Percentiles rank a stretch among this genome's conserved stretches.
These are phyloP conservation scores for Phoma herbarum DNA, from an alignment of 2,329 filamentous ascomycete genomes.

Conservation along the genomic window DNA sequence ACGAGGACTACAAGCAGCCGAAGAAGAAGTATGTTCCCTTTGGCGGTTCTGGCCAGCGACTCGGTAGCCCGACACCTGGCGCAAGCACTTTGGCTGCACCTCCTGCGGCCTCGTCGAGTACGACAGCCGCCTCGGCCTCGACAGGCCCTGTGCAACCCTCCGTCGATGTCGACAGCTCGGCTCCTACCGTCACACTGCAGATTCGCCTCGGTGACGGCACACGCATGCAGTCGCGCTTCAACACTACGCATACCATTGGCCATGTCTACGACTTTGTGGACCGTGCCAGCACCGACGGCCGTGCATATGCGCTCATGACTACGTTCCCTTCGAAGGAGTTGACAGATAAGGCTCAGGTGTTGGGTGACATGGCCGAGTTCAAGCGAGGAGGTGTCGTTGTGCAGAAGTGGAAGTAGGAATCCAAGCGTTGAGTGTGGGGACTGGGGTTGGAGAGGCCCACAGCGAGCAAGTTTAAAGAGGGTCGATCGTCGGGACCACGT, in stretches of 20 bases:
- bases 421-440: slow-evolving; percentile 2
- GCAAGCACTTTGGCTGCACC: slow-evolving; percentile 49
- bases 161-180: slow-evolving; percentile 68
- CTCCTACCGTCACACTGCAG: slow-evolving; percentile 74
- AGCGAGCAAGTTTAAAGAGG: slow-evolving; percentile 9
- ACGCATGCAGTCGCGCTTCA: slow-evolving; percentile 80
- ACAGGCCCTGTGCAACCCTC: slow-evolving; percentile 53
- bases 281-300: slow-evolving; percentile 67
- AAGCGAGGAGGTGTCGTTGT: slow-evolving; percentile 64
- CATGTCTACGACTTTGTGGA: slow-evolving; percentile 80
- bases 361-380: slow-evolving; percentile 60
- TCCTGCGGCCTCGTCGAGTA: slow-evolving; percentile 45
- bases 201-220: slow-evolving; percentile 82
- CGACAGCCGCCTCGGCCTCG: slow-evolving; percentile 36
- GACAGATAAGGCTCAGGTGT: slow-evolving; percentile 66
- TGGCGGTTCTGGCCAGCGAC: slow-evolving; percentile 72
- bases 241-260: slow-evolving; percentile 78
- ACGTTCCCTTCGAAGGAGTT: slow-evolving; percentile 86
- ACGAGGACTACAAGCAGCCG: slow-evolving; percentile 75
- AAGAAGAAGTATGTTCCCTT: slow-evolving; percentile 83
- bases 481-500: slow-evolving; percentile 15
- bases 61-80: slow-evolving; percentile 80
- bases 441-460: slow-evolving; percentile 10
- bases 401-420: slow-evolving; percentile 62
- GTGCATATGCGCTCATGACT: slow-evolving; percentile 79